Evolutionary conservation across 2,329 filamentous ascomycete genomes (phyloP), one percentile per base, ranked within the genome.

Genomic region (Fulvia fulva): DNA sequence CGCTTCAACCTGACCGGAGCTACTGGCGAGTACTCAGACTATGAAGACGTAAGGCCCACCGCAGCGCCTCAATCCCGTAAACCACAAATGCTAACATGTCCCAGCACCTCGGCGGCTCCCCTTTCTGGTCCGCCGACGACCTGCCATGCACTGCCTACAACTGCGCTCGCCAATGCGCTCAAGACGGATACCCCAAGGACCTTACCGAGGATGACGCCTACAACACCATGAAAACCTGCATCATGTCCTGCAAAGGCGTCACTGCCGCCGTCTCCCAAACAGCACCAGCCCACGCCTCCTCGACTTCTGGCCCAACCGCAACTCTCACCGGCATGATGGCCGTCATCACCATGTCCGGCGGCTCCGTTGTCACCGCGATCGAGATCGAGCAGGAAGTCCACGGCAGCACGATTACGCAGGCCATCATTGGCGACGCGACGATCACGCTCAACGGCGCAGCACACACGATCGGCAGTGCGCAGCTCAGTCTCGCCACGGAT

Each of bases 161-260:
- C 7, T 72, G 70, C 59, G 70, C 68, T 1, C 52, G 70, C 8
- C n/a, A 66, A 22, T 72, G 70, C 55, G 70, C 70, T 12, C 62
- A 67, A 49, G 58, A 47, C 3, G 49, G 45, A 11, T 71, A 68
- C 56, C 70, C 70, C 23, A 59, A 64, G 1, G 67, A 71, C 51
- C 59, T 69, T 37, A 66, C 57, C 21, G 56, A 66, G 23, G 58
- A 44, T 6, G 46, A 56, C 9, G 68, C 69, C 6, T 67, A 67
- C 55, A 52, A 64, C 16, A 65, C 57, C 4, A 70, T 71, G 70
- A 62, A 56, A 45, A 46, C 51, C 19, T 71, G 70, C 57, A 70
- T 71, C 37, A 43, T 67, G 51, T 50, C 52, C 23, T 71, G 70
- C 58, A 60, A 67, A 7, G 69, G 69, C 22, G 69, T 72, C 3